Evolutionary conservation across 2,329 filamentous ascomycete genomes (phyloP).

Genomic region (Ophiocordyceps camponoti-floridani): DNA sequence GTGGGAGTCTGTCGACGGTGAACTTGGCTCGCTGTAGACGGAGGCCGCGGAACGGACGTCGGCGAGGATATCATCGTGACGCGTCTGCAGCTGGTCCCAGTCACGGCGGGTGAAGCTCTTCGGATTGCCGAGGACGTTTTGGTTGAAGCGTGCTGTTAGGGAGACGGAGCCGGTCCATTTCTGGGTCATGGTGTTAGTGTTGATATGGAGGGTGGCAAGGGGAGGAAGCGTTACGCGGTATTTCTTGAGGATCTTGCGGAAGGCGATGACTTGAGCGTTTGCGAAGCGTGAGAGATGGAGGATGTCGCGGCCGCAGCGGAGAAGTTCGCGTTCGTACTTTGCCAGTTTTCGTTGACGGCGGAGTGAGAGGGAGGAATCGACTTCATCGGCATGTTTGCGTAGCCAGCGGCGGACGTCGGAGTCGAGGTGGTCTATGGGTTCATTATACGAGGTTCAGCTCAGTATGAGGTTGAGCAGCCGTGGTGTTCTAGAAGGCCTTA

Average conservation of each 20-base stretch:
- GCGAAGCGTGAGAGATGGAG: constrained; percentile 54
- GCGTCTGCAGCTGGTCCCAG: constrained; percentile 31
- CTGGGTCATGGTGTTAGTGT: constrained; percentile 16
- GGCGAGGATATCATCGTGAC: constrained; percentile 30
- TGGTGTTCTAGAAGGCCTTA: no score
- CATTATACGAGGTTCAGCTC: constrained; percentile 8
- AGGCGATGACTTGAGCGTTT: constrained; percentile 55
- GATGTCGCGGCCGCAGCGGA: constrained; percentile 52
- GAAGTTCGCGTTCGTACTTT: constrained; percentile 33
- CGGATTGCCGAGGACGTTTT: constrained; percentile 44
- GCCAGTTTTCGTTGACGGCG: constrained; percentile 33
- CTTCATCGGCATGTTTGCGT: constrained; percentile 20
- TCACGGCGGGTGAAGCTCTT: constrained; percentile 57
- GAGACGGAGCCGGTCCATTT: constrained; percentile 67
- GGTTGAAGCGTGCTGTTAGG: constrained; percentile 46
- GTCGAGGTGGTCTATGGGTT: constrained; percentile 29
- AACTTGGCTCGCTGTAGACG: constrained; percentile 19
- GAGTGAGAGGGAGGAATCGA: constrained; percentile 15
- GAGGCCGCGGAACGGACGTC: constrained; percentile 28
- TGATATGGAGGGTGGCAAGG: not conserved
- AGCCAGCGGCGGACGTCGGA: constrained; percentile 28
- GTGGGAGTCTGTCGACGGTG: constrained; percentile 14
- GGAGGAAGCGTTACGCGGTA: constrained; percentile 39
- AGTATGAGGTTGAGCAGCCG: no score
- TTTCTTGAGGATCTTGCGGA: constrained; percentile 73